Conservation (phyloP, 2,329 filamentous ascomycete genomes). For the Rutstroemia sp. region DNA sequence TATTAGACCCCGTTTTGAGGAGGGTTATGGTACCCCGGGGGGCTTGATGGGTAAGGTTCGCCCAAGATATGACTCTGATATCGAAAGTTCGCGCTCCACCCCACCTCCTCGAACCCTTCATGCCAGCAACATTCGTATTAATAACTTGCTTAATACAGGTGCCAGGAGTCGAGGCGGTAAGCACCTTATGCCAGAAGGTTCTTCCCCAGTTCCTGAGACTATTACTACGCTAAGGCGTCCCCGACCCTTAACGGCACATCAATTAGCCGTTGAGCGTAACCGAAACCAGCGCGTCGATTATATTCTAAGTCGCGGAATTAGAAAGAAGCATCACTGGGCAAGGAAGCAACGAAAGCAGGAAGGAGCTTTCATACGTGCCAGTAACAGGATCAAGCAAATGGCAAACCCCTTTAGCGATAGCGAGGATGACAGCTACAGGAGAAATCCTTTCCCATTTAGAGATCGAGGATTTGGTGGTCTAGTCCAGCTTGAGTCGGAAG, state of each 20-base stretch:
- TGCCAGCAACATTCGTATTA: conserved; percentile 29
- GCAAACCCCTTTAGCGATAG: conserved; percentile 53
- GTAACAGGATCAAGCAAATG: conserved; percentile 53
- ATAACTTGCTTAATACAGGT: conserved; percentile 20
- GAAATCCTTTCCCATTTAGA: conserved; percentile 35
- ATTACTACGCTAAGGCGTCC: conserved; percentile 44
- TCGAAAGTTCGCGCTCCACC: conserved; percentile 46
- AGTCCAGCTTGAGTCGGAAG: conserved; percentile 51
- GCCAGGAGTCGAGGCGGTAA: conserved; percentile 42
- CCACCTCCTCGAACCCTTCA: conserved; percentile 36
- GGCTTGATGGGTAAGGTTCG: conserved; percentile 56
- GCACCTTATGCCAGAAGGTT: conserved; percentile 53
- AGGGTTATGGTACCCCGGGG: conserved; percentile 27
- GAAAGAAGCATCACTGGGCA: conserved; percentile 55
- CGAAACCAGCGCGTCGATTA: conserved; percentile 74
- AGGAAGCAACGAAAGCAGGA: conserved; percentile 56
- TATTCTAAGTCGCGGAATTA: conserved; percentile 68
- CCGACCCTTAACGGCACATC: conserved; percentile 72
- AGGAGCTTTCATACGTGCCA: conserved; percentile 59
- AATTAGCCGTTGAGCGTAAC: conserved; percentile 73
- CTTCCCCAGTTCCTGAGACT: conserved; percentile 51
- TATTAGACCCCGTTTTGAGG: conserved; percentile 53
- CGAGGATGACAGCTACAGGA: conserved; percentile 46
- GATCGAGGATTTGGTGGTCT: conserved; percentile 57
- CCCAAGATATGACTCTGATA: conserved; percentile 52